These are phyloP conservation scores for Aspergillus panamensis DNA, from an alignment of 495 filamentous ascomycete species.

Conservation along the genomic window DNA sequence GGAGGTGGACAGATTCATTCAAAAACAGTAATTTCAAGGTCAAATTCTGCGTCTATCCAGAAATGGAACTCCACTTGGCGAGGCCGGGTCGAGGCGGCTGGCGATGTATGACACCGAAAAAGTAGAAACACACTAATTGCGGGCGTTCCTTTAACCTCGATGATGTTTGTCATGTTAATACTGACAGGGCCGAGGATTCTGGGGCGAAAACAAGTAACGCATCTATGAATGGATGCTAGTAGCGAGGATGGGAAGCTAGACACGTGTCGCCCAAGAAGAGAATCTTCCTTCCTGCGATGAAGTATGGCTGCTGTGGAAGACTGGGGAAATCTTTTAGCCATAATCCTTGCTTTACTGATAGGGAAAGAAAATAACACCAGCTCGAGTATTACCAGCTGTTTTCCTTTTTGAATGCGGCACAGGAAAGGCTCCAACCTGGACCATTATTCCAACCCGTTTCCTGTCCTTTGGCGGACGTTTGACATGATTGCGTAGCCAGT, in stretches of 20 bases:
- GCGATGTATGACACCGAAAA: too few relatives aligned
- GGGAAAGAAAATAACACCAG: too few relatives aligned
- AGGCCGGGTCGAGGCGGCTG: too few relatives aligned
- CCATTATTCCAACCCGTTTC: too few relatives aligned
- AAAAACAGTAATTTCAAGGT: not conserved
- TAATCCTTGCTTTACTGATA: not conserved
- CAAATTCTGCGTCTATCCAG: too few relatives aligned
- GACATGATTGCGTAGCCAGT: too few relatives aligned
- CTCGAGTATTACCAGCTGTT: too few relatives aligned
- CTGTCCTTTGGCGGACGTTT: too few relatives aligned
- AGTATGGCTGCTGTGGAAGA: not conserved
- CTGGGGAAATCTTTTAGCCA: not conserved
- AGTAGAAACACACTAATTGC: too few relatives aligned
- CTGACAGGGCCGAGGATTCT: not conserved
- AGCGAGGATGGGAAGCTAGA: not conserved
- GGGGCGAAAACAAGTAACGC: not conserved
- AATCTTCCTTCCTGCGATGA: not conserved
- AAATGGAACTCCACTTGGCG: too few relatives aligned
- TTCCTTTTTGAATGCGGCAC: too few relatives aligned
- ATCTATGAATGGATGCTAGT: not conserved
- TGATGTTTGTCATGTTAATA: not conserved
- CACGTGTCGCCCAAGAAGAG: not conserved
- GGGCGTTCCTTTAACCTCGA: not conserved
- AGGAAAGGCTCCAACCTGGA: too few relatives aligned
- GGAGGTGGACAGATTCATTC: not conserved